Evolutionary conservation across 2,329 filamentous ascomycete species (phyloP).

Genomic region (Cercospora brassicicola): DNA sequence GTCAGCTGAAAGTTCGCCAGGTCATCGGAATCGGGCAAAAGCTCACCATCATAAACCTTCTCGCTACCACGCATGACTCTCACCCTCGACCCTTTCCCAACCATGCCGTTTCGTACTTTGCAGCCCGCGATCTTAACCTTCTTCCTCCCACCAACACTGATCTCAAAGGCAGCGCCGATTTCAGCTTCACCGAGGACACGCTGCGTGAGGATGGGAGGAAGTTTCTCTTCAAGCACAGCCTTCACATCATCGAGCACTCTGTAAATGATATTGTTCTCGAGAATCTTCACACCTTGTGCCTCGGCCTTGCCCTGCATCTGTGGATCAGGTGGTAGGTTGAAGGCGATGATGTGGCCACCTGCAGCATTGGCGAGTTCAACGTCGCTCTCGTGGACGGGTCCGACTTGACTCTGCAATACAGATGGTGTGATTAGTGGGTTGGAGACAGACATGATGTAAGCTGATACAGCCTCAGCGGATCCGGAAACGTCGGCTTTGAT

Average conservation of each 20-base stretch:
- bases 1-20: constrained; percentile 14
- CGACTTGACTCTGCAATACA: constrained; percentile 75
- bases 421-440: constrained; percentile 79
- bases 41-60: constrained; percentile 78
- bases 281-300: constrained; percentile 68
- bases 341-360: constrained; percentile 75
- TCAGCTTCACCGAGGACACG: constrained; percentile 86
- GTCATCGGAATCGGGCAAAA: background rate
- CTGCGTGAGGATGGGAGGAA: constrained; percentile 65
- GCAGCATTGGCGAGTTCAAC: constrained; percentile 82
- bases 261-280: constrained; percentile 87
- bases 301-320: constrained; percentile 68
- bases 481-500: constrained; percentile 92
- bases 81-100: constrained; percentile 65
- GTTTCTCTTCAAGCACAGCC: constrained; percentile 64
- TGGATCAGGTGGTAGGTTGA: constrained; percentile 72
- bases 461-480: constrained; percentile 85
- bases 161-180: constrained; percentile 77
- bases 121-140: constrained; percentile 81
- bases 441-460: constrained; percentile 73
- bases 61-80: constrained; percentile 68
- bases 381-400: constrained; percentile 79
- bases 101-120: constrained; percentile 76
- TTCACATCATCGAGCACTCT: constrained; percentile 72
- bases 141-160: constrained; percentile 71